Base-by-base conservation (phyloP, 805 yeast genomes). In the Kluyveromyces lactis region DNA sequence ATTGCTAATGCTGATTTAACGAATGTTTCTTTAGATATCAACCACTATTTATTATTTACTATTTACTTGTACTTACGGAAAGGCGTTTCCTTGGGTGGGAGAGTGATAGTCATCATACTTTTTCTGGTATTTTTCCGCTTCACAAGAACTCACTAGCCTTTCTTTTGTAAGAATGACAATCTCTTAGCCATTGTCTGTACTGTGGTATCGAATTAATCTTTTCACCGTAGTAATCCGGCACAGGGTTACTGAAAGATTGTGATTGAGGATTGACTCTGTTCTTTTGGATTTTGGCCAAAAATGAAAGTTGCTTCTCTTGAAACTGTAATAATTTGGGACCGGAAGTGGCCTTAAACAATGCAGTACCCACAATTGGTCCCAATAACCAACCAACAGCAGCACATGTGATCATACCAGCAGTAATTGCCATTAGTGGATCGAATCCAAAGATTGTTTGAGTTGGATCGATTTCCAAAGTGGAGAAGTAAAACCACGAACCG, bases 201-300 rank as follows among this genome's bases (percentile, higher is more conserved):
- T 78, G 89, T 50, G 76, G 75, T 55, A 90, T 64, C 39, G 94
- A 81, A 39, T 86, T 86, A 45, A 92, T 89, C 63, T 85, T 85
- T 66, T 92, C 98, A 30, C 98, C 98, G 58, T 92, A 92, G 65
- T 87, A 92, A 63, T 92, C 98, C n/a, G 97, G 96, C 34, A 92
- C 95, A 11, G 97, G 97, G 63, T 90, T 92, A 40, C 84, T 73
- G 64, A 87, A 81, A 54, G 87, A 77, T 65, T 89, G 96, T 41
- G 83, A 77, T 15, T 89, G 74, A 16, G 98, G 95, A 66, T 92
- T 95, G 23, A 89, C 97, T 53, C 98, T 73, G 63, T 86, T 82
- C 42, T 69, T 69, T 50, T 74, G 76, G 46, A 92, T 73, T 55
- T 77, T 90, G 48, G 73, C 73, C 58, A 90, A 68, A 51, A 90